Evolutionary conservation across 2,329 filamentous ascomycete species (phyloP).

Genomic region (Penicillium sp.): DNA sequence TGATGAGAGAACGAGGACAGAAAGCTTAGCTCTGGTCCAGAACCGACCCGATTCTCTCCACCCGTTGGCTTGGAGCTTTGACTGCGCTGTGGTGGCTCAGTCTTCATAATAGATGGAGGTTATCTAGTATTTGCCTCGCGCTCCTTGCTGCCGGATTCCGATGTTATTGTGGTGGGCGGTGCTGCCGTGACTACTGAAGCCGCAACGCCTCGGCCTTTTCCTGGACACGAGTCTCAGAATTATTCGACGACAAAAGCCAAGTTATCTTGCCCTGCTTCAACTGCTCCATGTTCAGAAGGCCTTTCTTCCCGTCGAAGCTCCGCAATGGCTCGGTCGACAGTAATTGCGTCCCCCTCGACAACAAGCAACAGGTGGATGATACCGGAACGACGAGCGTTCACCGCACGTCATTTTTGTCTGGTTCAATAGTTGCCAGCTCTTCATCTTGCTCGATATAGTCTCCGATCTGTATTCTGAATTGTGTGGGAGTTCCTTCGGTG

Average conservation of each 20-base stretch:
- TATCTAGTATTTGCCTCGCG: too few relatives aligned
- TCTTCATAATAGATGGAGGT: too few relatives aligned
- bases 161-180: background rate
- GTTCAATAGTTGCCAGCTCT: slow-evolving; percentile 95
- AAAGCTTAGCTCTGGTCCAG: too few relatives aligned
- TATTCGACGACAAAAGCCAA: background rate
- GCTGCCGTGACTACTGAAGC: background rate
- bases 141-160: background rate
- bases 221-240: background rate
- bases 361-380: slow-evolving; percentile 85
- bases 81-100: background rate
- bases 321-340: slow-evolving; percentile 83
- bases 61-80: background rate
- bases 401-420: slow-evolving; percentile 95
- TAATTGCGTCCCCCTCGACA: slow-evolving; percentile 88
- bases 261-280: background rate
- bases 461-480: slow-evolving; percentile 84
- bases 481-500: slow-evolving; percentile 88
- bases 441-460: slow-evolving; percentile 90
- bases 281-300: background rate
- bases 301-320: slow-evolving; percentile 52
- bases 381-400: slow-evolving; percentile 87
- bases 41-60: background rate
- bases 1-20: background rate
- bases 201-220: background rate